Evolutionary conservation across 2,329 filamentous ascomycete species (phyloP), one percentile per base, ranked within the genome.

Genomic region (Exophiala oligosperma): DNA sequence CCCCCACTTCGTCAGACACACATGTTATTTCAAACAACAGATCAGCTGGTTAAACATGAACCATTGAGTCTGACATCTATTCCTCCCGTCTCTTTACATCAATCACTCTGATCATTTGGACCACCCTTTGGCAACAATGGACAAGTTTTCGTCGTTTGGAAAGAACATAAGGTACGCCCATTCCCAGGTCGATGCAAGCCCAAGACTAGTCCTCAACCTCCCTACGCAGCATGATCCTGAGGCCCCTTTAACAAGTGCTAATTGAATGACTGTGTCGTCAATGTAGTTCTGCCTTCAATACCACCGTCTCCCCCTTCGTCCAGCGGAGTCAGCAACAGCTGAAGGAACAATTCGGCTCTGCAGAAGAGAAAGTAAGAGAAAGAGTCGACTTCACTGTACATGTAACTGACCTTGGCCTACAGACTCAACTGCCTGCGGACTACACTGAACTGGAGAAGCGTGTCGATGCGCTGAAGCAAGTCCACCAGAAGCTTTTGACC

Each of bases 381-480:
- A 12, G 35, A 40, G 32, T 14, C 9, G 12, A 29, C 12, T 26
- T 9, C 11, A n/a, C 17, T 38, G 12, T 26, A 21, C 40, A 21
- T 14, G 21, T n/a, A 35, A 53, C 59, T 63, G 52, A 65, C 44
- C 12, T 46, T 49, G 6, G 14, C 26, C 17, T 1, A 17, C 52
- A 96, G 91, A 99, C 94, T 64, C 89, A 97, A 79, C 90, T 99
- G 44, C 94, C 94, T 47, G 88, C 92, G 67, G 94, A 97, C 77
- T 99, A 99, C 77, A 90, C 97, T 73, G 92, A 97, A 77, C 89
- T 99, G 62, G 94, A 99, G 85, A 97, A 97, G 84, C 88, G 93
- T 66, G 92, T 97, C 70, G 94, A 99, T 85, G 94, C 94, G 59
- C 81, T 99, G 73, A 97, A 96, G 82, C 87, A 90, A 72, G 94